Base-by-base conservation (phyloP, 164 flowering plant genomes). In the Macadamia integrifolia region DNA sequence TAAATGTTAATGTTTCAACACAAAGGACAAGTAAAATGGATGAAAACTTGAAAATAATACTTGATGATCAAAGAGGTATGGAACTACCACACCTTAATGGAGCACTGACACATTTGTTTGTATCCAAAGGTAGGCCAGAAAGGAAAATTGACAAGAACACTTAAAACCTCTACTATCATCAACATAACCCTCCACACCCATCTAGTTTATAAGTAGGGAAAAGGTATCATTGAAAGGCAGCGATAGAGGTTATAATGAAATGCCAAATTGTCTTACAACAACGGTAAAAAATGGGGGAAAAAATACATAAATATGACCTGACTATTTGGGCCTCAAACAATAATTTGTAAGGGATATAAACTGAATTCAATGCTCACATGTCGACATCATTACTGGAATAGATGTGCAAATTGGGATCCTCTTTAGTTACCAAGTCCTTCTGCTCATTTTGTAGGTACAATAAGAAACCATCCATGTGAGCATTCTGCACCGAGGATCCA, bases 331-430 rank as follows among this genome's bases (percentile, higher is more conserved):
- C 2, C 6, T 3, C 18, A 17, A 53, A 53, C 14, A 53, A 53
- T 53, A 53, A 53, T 11, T 53, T 8, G 52, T 23, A 35, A 43
- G 49, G 9, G 32, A 23, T 9, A 12, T 32, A 55, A 65, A 59
- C 7, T 13, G 53, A 32, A 66, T 30, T 32, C 35, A 44, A 35
- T 62, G 64, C 97, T 85, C 76, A 95, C 99, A 86, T 85, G 60
- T 87, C 84, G 10, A 92, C 84, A 79, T 95, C 99, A 69, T 82
- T 81, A 55, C 76, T 84, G 9, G 97, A 92, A 81, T 92, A 95
- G 3, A 86, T 62, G 73, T 95, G 97, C 78, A 85, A 75, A 69
- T 80, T 75, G 3, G 86, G 71, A 65, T 90, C 97, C 75, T 89
- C 92, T 73, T 82, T 84, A 55, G 83, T 72, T 60, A 82, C 13